Percentiles rank a stretch among this genome's conserved stretches.
Evolutionary conservation across 768 basidiomycete genomes (phyloP).

Genomic region (Termitomyces sp.): DNA sequence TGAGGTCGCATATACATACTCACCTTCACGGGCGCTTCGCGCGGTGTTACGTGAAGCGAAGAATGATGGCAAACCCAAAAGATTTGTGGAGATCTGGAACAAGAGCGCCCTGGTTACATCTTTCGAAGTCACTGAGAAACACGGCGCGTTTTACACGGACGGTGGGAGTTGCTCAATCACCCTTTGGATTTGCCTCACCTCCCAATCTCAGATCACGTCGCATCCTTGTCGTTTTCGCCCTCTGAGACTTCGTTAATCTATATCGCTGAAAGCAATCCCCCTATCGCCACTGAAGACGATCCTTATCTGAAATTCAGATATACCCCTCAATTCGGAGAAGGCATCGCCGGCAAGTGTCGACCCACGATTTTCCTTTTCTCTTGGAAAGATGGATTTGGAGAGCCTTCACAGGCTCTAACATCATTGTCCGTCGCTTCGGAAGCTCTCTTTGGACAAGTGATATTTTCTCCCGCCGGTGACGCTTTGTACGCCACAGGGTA

Average conservation of each 20-base stretch:
- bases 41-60: conserved; percentile 41
- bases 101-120: conserved; percentile 36
- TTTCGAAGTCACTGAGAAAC: conserved; percentile 50
- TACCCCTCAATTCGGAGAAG: conserved; percentile 59
- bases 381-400: conserved; percentile 27
- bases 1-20: conserved; percentile 33
- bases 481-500: conserved; percentile 57
- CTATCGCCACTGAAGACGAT: conserved; percentile 21
- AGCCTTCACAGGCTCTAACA: neutral
- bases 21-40: conserved; percentile 32
- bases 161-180: conserved; percentile 28
- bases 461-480: conserved; percentile 37
- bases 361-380: conserved; percentile 51
- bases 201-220: conserved; percentile 40
- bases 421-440: conserved; percentile 12
- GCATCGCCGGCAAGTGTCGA: conserved; percentile 41
- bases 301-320: conserved; percentile 45
- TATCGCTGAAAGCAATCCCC: conserved; percentile 47
- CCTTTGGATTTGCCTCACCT: neutral
- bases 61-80: conserved; percentile 35
- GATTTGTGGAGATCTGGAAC: conserved; percentile 58
- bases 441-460: conserved; percentile 49
- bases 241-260: conserved; percentile 51
- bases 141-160: conserved; percentile 58
- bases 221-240: conserved; percentile 47